A percentile compares a stretch with the other conserved stretches of the same genome.
phyloP scores from a whole-genome alignment of 139 green algal genomes.

The Picochlorum sp. region DNA sequence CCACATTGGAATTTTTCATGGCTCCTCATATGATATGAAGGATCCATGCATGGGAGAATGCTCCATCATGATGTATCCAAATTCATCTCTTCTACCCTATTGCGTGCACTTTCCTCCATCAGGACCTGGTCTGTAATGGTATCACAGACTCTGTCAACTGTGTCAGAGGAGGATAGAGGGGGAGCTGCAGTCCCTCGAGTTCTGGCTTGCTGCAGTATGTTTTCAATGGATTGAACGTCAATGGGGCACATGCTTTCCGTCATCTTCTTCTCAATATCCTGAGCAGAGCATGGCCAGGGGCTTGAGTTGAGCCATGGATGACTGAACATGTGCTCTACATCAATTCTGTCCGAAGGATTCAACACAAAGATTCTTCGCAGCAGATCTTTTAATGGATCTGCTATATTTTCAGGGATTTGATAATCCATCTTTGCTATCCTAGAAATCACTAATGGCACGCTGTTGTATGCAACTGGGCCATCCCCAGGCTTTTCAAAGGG shows the following conservation, averaged over 20 bases:
- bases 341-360: slow-evolving; percentile 22
- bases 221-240: background rate
- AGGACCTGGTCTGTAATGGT: too few relatives aligned
- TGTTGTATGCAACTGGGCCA: slow-evolving; percentile 5
- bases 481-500: slow-evolving; percentile 33
- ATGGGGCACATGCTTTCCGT: background rate
- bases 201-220: slow-evolving; percentile 6
- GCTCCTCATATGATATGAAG: too few relatives aligned
- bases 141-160: background rate
- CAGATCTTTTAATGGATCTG: slow-evolving; percentile 20
- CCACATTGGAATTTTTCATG: too few relatives aligned
- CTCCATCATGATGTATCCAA: too few relatives aligned
- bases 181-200: too few relatives aligned
- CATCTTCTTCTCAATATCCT: background rate
- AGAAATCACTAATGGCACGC: slow-evolving; percentile 13
- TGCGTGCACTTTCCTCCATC: too few relatives aligned
- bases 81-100: too few relatives aligned
- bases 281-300: background rate
- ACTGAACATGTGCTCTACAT: slow-evolving; percentile 11
- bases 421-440: slow-evolving; percentile 30
- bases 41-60: too few relatives aligned
- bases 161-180: too few relatives aligned
- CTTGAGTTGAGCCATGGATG: slow-evolving; percentile 23
- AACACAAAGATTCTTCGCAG: slow-evolving; percentile 12
- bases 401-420: slow-evolving; percentile 18